Evolutionary conservation across 352 stramenopile species (phyloP), one percentile per base, ranked within the genome.

Genomic region (Phytophthora vignae): DNA sequence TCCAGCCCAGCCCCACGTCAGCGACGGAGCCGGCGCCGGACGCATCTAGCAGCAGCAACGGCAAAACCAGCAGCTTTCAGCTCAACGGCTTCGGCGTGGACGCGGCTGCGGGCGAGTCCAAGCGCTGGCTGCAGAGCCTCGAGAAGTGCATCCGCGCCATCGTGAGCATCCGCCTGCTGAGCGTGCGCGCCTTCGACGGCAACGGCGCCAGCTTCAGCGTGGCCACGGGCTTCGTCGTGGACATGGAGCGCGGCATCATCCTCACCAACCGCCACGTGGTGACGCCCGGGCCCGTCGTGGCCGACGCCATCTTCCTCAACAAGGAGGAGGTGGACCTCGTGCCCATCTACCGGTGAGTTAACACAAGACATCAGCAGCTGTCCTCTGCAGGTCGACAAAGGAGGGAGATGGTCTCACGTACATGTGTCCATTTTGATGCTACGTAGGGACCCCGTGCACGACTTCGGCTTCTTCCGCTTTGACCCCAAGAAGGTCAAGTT

Each of bases 261-360:
- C 77, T 98, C 50, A 98, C 93, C 19, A 98, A 98, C 71, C 90
- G 94, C 58, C 94, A 98, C 78, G 94, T 98, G 21, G 87, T 98
- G 46, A 97, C 90, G 14, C 87, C 89, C 25, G 93, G 92, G 1
- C 94, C 94, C 0, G 86, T 97, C 2, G 83, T 94, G 17, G 90
- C 91, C 17, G 92, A 98, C 61, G 92, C 91, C n/a, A 95, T 97
- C 60, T 98, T 98, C 66, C 79, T 96, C 40, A 98, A 97, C 74
- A 98, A 98, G 74, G 94, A 98, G 71, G 92, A 98, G 60, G 90
- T 98, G 44, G 85, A 96, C 44, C 79, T 98, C 22, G 89, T 93
- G 46, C 89, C 92, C 19, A 88, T 98, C 33, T 98, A 98, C 64
- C 76, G 90, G 83, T 89, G 53, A 29, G 61, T 21, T 49, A 49